A percentile compares a stretch with the other conserved stretches of the same genome.
These are phyloP conservation scores for Przewalskia tangutica DNA, from an alignment of 257 asterid genomes.

Conservation along the genomic window DNA sequence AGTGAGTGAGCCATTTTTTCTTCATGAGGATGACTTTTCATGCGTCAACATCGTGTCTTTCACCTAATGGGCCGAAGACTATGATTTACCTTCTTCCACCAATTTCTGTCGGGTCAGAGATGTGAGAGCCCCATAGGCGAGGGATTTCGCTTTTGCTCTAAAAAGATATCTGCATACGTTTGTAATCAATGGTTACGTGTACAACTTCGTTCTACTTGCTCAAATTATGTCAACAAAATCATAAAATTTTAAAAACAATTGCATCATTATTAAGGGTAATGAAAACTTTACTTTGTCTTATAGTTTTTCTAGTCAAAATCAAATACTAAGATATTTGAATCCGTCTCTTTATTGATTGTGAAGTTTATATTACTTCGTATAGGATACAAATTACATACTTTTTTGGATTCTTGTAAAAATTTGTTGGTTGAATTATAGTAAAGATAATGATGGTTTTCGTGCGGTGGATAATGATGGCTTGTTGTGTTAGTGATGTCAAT, in stretches of 20 bases:
- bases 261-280: not conserved
- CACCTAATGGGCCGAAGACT: no score
- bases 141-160: no score
- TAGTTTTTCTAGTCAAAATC: not conserved
- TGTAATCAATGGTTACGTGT: not conserved
- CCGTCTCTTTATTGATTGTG: not conserved
- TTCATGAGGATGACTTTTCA: no score
- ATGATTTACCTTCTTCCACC: no score
- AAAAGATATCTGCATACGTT: not conserved
- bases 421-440: constrained; percentile 1
- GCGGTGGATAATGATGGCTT: constrained; percentile 23
- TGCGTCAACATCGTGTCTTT: no score
- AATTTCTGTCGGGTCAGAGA: no score
- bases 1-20: no score
- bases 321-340: not conserved
- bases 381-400: not conserved
- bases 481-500: constrained; percentile 15
- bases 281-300: not conserved
- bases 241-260: not conserved
- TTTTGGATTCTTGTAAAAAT: not conserved
- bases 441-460: constrained; percentile 13
- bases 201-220: not conserved
- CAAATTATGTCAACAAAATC: not conserved
- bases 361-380: not conserved
- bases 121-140: no score